phyloP scores from a whole-genome alignment of 176 grass and related monocot species.

The Phyllostachys edulis region DNA sequence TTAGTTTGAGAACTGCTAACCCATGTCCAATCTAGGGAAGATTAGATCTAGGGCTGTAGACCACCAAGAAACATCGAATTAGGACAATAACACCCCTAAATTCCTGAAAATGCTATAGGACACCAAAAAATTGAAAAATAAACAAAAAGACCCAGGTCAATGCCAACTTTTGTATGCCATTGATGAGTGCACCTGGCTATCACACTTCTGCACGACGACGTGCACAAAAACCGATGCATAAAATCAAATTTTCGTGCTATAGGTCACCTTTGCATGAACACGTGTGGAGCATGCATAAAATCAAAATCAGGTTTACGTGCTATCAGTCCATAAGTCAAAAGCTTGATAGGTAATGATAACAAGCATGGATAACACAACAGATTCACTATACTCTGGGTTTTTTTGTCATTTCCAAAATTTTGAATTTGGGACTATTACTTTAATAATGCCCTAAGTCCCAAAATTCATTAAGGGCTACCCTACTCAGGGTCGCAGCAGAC shows the following conservation, averaged over 20 bases:
- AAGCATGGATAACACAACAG: background rate
- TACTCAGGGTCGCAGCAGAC: background rate
- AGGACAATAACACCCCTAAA: background rate
- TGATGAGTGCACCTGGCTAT: background rate
- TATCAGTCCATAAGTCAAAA: background rate
- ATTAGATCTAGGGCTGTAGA: background rate
- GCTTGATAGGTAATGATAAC: background rate
- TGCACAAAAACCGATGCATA: background rate
- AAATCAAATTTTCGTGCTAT: background rate
- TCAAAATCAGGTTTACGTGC: background rate
- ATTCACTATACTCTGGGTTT: background rate
- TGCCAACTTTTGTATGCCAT: background rate
- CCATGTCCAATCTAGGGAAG: background rate
- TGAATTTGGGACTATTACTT: background rate
- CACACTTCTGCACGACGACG: background rate
- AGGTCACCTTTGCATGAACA: no score
- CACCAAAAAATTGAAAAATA: background rate
- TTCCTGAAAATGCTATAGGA: background rate
- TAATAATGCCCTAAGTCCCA: background rate
- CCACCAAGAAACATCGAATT: background rate
- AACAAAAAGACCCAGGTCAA: background rate
- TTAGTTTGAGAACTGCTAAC: background rate
- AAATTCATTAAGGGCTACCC: background rate
- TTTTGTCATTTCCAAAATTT: background rate
- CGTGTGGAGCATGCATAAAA: background rate